These are phyloP conservation scores for Colletotrichum aenigma DNA, from an alignment of 2,329 filamentous ascomycete genomes.

Conservation along the genomic window DNA sequence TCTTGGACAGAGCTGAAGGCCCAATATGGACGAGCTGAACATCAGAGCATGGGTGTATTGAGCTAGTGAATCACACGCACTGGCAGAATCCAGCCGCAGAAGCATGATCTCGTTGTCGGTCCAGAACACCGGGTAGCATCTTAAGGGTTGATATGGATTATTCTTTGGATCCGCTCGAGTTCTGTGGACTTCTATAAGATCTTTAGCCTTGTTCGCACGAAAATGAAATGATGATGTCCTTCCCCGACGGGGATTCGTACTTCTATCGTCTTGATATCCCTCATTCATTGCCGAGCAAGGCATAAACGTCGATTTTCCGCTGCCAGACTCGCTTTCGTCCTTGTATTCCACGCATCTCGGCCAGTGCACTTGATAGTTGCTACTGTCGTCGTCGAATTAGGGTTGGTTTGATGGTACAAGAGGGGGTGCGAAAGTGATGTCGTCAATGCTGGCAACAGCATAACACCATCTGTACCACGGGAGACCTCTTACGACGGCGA, in stretches of 20 bases:
- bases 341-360: not conserved
- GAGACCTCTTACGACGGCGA: not conserved
- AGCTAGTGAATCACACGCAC: not conserved
- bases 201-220: not conserved
- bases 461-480: not conserved
- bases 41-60: not conserved
- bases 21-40: not conserved
- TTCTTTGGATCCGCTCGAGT: not conserved
- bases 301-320: not conserved
- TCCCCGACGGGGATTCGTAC: fast-evolving
- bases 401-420: not conserved
- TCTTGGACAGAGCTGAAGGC: not conserved
- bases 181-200: fast-evolving
- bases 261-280: not conserved
- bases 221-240: not conserved
- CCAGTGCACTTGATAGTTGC: not conserved
- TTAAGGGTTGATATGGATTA: not conserved
- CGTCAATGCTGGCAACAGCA: not conserved
- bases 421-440: not conserved
- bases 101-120: not conserved
- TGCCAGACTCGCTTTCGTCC: not conserved
- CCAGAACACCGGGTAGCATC: not conserved
- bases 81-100: not conserved
- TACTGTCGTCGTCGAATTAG: not conserved
- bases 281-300: not conserved